These are phyloP conservation scores for Camelina laxa DNA, from an alignment of 345 rosid genomes.

Conservation along the genomic window DNA sequence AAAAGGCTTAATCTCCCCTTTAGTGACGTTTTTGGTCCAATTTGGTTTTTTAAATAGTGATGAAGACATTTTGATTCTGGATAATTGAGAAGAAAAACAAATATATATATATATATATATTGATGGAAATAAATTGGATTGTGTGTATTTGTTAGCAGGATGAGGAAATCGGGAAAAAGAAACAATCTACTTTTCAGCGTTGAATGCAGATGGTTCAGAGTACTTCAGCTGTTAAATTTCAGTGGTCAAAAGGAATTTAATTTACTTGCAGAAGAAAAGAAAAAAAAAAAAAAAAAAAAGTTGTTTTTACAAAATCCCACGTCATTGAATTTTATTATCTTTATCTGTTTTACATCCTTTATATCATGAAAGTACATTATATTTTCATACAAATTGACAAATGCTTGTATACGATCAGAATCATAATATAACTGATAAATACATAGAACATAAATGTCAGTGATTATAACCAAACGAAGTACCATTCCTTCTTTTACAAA, in stretches of 20 bases:
- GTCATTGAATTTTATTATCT: constrained; percentile 16
- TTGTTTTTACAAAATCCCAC: constrained; percentile 45
- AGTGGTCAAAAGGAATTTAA: constrained; percentile 41
- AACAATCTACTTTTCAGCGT: constrained; percentile 40
- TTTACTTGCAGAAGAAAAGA: constrained; percentile 19
- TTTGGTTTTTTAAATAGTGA: not conserved
- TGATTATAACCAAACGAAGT: not conserved
- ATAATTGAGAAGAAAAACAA: not conserved
- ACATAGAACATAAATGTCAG: not conserved
- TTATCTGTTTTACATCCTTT: not conserved
- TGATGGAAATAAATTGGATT: not conserved
- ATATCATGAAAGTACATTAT: not conserved
- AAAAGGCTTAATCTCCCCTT: constrained; percentile 8
- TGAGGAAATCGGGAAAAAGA: constrained; percentile 24
- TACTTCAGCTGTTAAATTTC: constrained; percentile 41
- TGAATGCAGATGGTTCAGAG: constrained; percentile 45
- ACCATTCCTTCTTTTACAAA: not conserved
- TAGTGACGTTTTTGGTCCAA: not conserved
- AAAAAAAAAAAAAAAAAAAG: constrained; percentile 18
- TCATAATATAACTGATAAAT: not conserved
- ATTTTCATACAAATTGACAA: not conserved
- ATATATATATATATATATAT: not conserved
- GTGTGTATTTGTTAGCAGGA: not conserved
- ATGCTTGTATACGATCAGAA: not conserved
- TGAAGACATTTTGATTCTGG: not conserved